Percentiles rank a stretch among this genome's conserved stretches.
Conservation (phyloP, 2,329 filamentous ascomycete genomes). For the Epichloe glyceriae region DNA sequence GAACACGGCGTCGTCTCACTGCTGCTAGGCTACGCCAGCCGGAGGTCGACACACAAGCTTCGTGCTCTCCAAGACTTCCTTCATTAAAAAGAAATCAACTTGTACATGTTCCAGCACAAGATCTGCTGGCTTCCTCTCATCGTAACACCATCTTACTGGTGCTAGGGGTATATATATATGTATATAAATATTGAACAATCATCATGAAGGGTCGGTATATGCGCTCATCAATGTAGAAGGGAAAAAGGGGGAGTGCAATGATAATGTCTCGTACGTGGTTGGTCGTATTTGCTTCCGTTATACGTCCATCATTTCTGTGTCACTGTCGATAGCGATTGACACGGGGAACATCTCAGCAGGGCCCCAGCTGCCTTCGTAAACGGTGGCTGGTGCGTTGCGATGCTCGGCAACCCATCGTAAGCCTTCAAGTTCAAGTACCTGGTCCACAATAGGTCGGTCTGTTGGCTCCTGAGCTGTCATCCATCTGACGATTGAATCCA, state of each 20-base stretch:
- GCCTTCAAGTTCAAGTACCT: constrained; percentile 61
- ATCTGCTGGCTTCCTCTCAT: constrained; percentile 9
- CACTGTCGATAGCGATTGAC: constrained; percentile 25
- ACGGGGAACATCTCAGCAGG: constrained; percentile 44
- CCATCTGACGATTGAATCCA: constrained; percentile 74
- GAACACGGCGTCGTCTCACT: background rate
- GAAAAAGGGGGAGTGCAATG: background rate
- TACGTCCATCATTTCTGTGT: constrained; percentile 49
- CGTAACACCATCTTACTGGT: constrained; percentile 7
- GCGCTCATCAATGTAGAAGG: background rate
- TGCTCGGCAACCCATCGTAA: constrained; percentile 68
- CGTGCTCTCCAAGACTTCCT: background rate
- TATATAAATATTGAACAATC: constrained; percentile 2
- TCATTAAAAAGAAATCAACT: constrained; percentile 9
- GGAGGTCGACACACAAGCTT: background rate
- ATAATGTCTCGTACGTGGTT: background rate
- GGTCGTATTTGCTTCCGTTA: constrained; percentile 18
- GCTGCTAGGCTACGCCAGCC: background rate
- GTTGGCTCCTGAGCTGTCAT: constrained; percentile 72
- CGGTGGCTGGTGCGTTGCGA: constrained; percentile 76
- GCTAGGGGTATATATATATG: constrained; percentile 2
- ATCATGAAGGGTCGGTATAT: background rate
- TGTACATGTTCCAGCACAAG: constrained; percentile 14
- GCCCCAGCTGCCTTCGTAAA: constrained; percentile 94
- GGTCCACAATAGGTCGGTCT: constrained; percentile 59